Percentiles rank a stretch among this genome's conserved stretches.
phyloP scores from a whole-genome alignment of 352 stramenopile species.

The Poterioochromonas sp. region DNA sequence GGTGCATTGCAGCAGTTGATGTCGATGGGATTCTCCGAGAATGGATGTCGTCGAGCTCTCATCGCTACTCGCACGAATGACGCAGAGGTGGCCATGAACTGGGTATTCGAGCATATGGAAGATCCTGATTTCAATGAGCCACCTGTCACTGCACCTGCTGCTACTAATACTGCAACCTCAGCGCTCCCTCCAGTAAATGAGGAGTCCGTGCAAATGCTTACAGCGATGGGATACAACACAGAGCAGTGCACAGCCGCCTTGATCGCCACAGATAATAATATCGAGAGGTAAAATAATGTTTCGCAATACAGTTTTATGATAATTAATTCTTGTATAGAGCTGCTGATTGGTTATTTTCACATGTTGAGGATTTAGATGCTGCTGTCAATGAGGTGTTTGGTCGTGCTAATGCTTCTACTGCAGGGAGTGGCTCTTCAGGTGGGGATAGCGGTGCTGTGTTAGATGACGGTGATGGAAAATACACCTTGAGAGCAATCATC shows the following conservation, averaged over 20 bases:
- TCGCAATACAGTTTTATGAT: no score
- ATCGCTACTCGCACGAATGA: conserved; percentile 73
- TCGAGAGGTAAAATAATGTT: conserved; percentile 72
- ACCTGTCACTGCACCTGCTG: conserved; percentile 33
- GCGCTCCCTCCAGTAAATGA: conserved; percentile 12
- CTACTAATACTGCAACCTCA: not conserved
- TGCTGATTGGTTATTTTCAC: conserved; percentile 94
- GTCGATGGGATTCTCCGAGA: conserved; percentile 95
- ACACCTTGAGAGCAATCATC: conserved; percentile 91
- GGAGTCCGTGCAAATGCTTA: conserved; percentile 56
- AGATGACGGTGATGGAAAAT: conserved; percentile 61
- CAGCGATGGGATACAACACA: conserved; percentile 74
- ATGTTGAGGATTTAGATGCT: conserved; percentile 86
- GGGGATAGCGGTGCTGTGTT: conserved; percentile 7
- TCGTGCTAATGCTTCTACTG: conserved; percentile 43
- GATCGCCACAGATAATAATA: conserved; percentile 73
- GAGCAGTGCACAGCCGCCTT: conserved; percentile 66
- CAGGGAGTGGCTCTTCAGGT: conserved; percentile 24
- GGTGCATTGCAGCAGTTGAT: conserved; percentile 82
- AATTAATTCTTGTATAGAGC: conserved; percentile 45
- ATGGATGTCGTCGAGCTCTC: conserved; percentile 88
- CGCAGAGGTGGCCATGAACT: conserved; percentile 89
- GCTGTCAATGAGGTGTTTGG: conserved; percentile 71
- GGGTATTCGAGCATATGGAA: conserved; percentile 95
- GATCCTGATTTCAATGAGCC: conserved; percentile 93